phyloP scores from a whole-genome alignment of 176 grass and related monocot genomes.

The Miscanthus lutarioriparius region DNA sequence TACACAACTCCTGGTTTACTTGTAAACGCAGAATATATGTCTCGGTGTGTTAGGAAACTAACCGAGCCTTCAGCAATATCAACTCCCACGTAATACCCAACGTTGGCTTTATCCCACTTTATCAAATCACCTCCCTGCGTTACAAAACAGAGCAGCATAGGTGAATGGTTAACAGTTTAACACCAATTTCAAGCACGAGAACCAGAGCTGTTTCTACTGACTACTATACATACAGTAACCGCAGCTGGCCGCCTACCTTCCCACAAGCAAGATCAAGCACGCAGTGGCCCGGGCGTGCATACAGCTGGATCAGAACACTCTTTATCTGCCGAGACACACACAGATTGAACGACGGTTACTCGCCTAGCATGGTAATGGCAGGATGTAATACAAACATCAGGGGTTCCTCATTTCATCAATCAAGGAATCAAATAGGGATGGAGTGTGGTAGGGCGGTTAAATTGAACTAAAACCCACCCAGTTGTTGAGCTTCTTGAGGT shows the following conservation, averaged over 20 bases:
- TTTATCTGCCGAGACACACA: slow-evolving; percentile 66
- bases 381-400: background rate
- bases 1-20: background rate
- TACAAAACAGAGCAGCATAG: slow-evolving; percentile 8
- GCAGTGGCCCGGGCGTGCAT: slow-evolving; percentile 59
- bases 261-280: slow-evolving; percentile 97
- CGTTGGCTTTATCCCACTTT: slow-evolving; percentile 95
- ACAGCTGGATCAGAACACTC: slow-evolving; percentile 88
- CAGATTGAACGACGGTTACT: background rate
- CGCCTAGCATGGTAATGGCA: background rate
- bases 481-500: slow-evolving; percentile 98
- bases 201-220: background rate
- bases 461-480: slow-evolving; percentile 48
- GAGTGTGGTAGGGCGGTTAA: background rate
- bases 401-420: background rate
- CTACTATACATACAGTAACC: background rate
- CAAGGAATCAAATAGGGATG: background rate
- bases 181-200: background rate
- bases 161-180: background rate
- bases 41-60: slow-evolving; percentile 17
- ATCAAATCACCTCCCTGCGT: slow-evolving; percentile 88
- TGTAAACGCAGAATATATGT: background rate
- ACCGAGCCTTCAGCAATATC: slow-evolving; percentile 88
- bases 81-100: slow-evolving; percentile 86
- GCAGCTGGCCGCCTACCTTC: slow-evolving; percentile 49